Evolutionary conservation across 768 basidiomycete species (phyloP).

Genomic region (Xerocomus spinulosus): DNA sequence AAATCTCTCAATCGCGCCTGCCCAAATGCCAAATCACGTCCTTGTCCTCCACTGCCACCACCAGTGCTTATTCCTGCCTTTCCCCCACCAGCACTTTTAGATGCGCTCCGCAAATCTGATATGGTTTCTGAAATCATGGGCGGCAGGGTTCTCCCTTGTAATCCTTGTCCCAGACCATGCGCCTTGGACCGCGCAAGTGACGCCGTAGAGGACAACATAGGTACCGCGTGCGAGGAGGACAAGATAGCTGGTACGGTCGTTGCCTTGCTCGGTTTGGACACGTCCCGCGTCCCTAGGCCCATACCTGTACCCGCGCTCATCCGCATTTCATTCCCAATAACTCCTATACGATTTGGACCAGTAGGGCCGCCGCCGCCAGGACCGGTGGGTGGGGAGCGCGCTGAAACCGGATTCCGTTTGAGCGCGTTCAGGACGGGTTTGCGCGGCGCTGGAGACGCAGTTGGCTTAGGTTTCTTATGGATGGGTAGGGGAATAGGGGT

Average conservation of each 20-base stretch:
- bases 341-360: background rate
- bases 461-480: slow-evolving; percentile 9
- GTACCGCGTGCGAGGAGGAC: slow-evolving; percentile 68
- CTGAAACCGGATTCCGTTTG: slow-evolving; percentile 11
- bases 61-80: slow-evolving; percentile 1
- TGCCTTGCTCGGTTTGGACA: slow-evolving; percentile 48
- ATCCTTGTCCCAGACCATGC: slow-evolving; percentile 17
- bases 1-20: slow-evolving; percentile 72
- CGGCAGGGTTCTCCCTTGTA: slow-evolving; percentile 19
- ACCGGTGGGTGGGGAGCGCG: background rate
- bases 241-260: slow-evolving; percentile 63
- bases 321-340: background rate
- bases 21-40: slow-evolving; percentile 63
- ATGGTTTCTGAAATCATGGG: slow-evolving; percentile 34
- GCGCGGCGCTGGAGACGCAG: background rate
- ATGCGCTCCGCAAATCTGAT: slow-evolving; percentile 12
- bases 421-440: slow-evolving; percentile 10
- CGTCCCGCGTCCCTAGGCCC: slow-evolving; percentile 16
- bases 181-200: slow-evolving; percentile 56
- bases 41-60: background rate
- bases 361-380: background rate
- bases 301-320: background rate
- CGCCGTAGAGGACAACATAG: slow-evolving; percentile 70
- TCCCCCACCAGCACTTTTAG: slow-evolving; percentile 7
- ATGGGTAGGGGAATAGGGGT: background rate